Base-by-base conservation (phyloP, 176 grass and related monocot genomes). In the Alopecurus myosuroides region DNA sequence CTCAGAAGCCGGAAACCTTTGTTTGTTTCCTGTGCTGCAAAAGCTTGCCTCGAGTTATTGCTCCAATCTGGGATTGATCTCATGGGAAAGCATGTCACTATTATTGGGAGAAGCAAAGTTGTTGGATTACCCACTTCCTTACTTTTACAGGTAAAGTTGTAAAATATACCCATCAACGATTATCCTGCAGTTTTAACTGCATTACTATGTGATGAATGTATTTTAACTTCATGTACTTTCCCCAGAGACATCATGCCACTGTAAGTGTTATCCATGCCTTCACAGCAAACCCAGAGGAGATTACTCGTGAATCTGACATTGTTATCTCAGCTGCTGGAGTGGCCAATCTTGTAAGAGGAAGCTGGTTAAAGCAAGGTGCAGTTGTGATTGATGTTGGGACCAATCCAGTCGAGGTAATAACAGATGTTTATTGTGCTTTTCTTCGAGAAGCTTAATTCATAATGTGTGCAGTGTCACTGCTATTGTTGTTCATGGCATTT, bases 371-470 rank as follows among this genome's bases (percentile, higher is more conserved):
- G 84, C 63, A 81, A 92, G 96, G 96, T 17, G 72, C 87, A 74
- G 83, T 92, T 77, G 93, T 98, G 53, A 98, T 98, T 76, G 96
- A 98, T 85, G 96, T 98, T 68, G 96, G 96, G 56, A 98, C 96
- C 50, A 98, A 90, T 87, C 91, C 96, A 56, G 63, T 98, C 7
- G 96, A 98, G 91, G 95, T 98, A 88, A 86, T 57, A 5, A 13
- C 39, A 41, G 36, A 20, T 85, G 15, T 82, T 44, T 55, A 40
- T 26, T 57, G 5, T 70, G 2, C 19, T 74, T 65, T 14, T 29
- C 62, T 19, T 57, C 1, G 13, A 68, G 33, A 74, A 50, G 22
- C 5, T 58, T 81, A 36, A 52, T 82, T 20, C 83, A 64, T 33
- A 53, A 51, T 34, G 17, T 42, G 14, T 76, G 50, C 31, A 64